A percentile compares a stretch with the other conserved stretches of the same genome.
These are phyloP conservation scores for Dichotomopilus funicola DNA, from an alignment of 2,329 filamentous ascomycete species.

Conservation along the genomic window DNA sequence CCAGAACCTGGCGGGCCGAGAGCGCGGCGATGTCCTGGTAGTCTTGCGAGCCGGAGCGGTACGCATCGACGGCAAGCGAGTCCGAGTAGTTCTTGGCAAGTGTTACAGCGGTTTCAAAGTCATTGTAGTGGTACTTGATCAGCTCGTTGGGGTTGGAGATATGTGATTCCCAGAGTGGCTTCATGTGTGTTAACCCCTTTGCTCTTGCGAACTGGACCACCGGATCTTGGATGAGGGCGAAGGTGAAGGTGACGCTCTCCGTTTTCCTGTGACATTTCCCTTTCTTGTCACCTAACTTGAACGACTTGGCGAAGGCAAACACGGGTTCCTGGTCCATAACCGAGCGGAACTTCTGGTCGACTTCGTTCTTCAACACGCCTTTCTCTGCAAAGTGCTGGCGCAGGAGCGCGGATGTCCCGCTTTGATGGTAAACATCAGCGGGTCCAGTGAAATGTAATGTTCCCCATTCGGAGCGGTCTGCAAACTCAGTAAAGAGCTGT, in stretches of 20 bases:
- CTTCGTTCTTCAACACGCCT: conserved; percentile 58
- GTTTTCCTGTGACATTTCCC: conserved; percentile 27
- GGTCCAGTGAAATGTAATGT: conserved; percentile 71
- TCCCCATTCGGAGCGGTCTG: conserved; percentile 78
- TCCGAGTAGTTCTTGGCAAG: conserved; percentile 68
- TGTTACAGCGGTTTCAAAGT: conserved; percentile 57
- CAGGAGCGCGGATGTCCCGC: conserved; percentile 59
- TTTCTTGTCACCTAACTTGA: conserved; percentile 38
- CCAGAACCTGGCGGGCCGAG: conserved; percentile 72
- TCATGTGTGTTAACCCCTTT: conserved; percentile 70
- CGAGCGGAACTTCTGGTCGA: conserved; percentile 59
- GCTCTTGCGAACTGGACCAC: conserved; percentile 74
- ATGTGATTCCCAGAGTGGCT: conserved; percentile 72
- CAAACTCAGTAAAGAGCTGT: conserved; percentile 65
- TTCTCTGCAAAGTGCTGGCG: conserved; percentile 63
- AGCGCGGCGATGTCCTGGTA: conserved; percentile 73
- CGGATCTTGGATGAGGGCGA: conserved; percentile 70
- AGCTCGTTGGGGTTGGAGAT: conserved; percentile 58
- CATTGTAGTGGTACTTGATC: conserved; percentile 67
- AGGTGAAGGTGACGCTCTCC: conserved; percentile 64
- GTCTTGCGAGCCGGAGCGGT: conserved; percentile 64
- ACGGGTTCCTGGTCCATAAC: conserved; percentile 76
- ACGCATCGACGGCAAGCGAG: conserved; percentile 64
- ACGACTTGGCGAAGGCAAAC: conserved; percentile 69
- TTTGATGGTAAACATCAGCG: conserved; percentile 59